Percentiles rank a stretch among this genome's conserved stretches.
Conservation (phyloP, 441 rosid species). For the Euphorbia celastroides region DNA sequence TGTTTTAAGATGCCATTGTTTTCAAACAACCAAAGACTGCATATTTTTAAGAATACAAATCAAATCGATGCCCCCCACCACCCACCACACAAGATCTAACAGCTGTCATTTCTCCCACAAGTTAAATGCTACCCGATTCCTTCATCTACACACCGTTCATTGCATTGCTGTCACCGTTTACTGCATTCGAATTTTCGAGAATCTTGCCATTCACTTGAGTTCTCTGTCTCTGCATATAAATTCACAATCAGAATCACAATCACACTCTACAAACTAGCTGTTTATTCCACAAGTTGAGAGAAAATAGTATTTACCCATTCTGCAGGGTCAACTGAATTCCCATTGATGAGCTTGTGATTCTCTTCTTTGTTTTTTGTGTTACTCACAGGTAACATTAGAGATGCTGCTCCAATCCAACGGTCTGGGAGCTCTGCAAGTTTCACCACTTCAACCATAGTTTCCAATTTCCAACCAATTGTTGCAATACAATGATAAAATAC, state of each 20-base stretch:
- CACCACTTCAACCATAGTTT: slow-evolving; percentile 19
- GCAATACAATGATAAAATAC: too few species aligned
- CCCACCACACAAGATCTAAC: slow-evolving; percentile 14
- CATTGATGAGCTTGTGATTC: slow-evolving; percentile 93
- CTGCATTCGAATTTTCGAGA: slow-evolving; percentile 57
- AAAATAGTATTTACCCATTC: slow-evolving; percentile 55
- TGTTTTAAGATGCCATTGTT: too few species aligned
- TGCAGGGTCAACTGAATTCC: slow-evolving; percentile 73
- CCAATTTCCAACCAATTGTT: not conserved
- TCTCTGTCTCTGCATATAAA: slow-evolving; percentile 62
- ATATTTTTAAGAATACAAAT: slow-evolving; percentile 32
- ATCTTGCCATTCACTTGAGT: slow-evolving; percentile 84
- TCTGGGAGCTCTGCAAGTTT: slow-evolving; percentile 76
- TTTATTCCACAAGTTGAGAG: not conserved
- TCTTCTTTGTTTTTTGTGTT: slow-evolving; percentile 73
- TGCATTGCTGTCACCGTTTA: slow-evolving; percentile 50
- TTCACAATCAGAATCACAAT: slow-evolving; percentile 1
- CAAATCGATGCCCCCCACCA: too few species aligned
- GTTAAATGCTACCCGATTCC: slow-evolving; percentile 12
- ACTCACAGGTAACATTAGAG: too few species aligned
- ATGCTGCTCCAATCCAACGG: slow-evolving; percentile 40
- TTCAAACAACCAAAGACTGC: too few species aligned
- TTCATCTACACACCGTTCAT: slow-evolving; percentile 71
- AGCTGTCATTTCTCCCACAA: slow-evolving; percentile 17
- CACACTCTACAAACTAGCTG: not conserved